phyloP scores from a whole-genome alignment of 805 yeast species.

The Wickerhamomyces rabaulensis region DNA sequence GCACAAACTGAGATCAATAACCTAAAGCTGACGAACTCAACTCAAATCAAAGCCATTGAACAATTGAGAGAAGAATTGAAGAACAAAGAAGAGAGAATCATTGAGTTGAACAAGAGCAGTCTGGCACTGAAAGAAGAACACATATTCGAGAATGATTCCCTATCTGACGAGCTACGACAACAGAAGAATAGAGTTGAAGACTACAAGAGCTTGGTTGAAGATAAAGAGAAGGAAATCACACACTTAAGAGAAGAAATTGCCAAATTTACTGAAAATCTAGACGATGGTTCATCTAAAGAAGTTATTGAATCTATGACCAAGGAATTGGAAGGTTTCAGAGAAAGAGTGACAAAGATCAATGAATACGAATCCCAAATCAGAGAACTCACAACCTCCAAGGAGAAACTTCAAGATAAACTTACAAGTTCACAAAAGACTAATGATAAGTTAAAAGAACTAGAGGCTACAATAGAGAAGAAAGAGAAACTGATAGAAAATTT shows the following conservation, averaged over 20 bases:
- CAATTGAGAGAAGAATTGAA: constrained; percentile 19
- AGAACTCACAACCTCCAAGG: neutral
- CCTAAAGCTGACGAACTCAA: constrained; percentile 26
- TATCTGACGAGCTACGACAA: neutral
- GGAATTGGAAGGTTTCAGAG: neutral
- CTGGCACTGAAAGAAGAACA: constrained; percentile 25
- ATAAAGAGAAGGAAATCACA: constrained; percentile 3
- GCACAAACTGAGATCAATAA: constrained; percentile 28
- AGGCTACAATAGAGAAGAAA: constrained; percentile 16
- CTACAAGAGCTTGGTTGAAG: neutral
- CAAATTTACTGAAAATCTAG: neutral
- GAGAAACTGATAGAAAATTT: constrained; percentile 17
- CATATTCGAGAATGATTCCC: constrained; percentile 3
- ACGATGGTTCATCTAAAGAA: neutral
- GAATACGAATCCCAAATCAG: neutral
- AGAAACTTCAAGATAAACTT: constrained; percentile 8
- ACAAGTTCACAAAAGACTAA: constrained; percentile 3
- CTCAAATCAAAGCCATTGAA: constrained; percentile 23
- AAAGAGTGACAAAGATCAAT: neutral
- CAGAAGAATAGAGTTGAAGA: neutral
- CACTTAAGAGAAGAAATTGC: neutral
- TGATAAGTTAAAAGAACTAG: constrained; percentile 16
- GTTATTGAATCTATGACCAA: neutral
- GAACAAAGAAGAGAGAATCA: constrained; percentile 9
- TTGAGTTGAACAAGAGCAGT: constrained; percentile 18